phyloP scores from a whole-genome alignment of 164 flowering plant genomes.

The Nelumbo lutea region DNA sequence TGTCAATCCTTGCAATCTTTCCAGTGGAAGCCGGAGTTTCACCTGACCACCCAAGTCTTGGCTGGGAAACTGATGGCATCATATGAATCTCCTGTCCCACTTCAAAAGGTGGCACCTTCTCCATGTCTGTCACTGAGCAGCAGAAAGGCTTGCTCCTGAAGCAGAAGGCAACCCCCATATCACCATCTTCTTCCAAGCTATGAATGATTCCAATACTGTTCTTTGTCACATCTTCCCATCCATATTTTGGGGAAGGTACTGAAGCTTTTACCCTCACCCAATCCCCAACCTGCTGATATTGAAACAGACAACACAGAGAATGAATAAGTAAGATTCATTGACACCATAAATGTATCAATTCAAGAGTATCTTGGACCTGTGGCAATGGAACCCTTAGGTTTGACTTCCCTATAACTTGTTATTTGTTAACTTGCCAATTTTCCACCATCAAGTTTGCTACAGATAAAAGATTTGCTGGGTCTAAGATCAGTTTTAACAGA shows the following conservation, averaged over 20 bases:
- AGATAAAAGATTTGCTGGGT: too few relatives aligned
- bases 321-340: background rate
- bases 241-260: constrained; percentile 93
- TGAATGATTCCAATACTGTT: constrained; percentile 88
- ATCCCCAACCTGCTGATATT: constrained; percentile 71
- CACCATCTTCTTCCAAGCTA: constrained; percentile 96
- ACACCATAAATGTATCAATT: background rate
- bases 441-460: too few relatives aligned
- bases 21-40: constrained; percentile 90
- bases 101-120: constrained; percentile 84
- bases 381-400: background rate
- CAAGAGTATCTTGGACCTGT: too few relatives aligned
- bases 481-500: too few relatives aligned
- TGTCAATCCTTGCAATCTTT: constrained; percentile 81
- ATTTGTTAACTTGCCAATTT: too few relatives aligned
- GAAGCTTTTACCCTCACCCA: constrained; percentile 96
- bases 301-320: background rate
- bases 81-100: constrained; percentile 88
- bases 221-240: constrained; percentile 93
- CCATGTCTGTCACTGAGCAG: constrained; percentile 95
- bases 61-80: constrained; percentile 69
- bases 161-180: constrained; percentile 92
- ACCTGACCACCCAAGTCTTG: constrained; percentile 97
- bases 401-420: too few relatives aligned
- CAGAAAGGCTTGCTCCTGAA: constrained; percentile 89